phyloP scores from a whole-genome alignment of 768 basidiomycete species.

The Trametes meyenii region DNA sequence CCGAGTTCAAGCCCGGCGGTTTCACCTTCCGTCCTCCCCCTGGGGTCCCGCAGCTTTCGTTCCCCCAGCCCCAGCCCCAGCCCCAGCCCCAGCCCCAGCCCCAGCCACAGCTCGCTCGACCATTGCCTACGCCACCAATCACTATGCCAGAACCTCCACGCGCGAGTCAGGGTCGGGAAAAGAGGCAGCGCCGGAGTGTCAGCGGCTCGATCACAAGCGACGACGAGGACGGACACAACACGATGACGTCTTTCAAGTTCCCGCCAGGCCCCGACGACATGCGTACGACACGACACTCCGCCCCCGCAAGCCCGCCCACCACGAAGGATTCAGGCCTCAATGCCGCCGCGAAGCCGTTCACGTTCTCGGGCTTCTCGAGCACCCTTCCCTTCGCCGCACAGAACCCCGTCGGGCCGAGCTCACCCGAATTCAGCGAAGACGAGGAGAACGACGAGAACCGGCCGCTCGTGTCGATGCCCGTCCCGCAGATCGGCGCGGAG shows the following conservation, averaged over 20 bases:
- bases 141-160: slow-evolving; percentile 32
- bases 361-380: slow-evolving; percentile 63
- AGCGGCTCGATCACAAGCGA: slow-evolving; percentile 36
- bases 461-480: slow-evolving; percentile 18
- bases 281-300: slow-evolving; percentile 41
- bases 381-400: slow-evolving; percentile 13
- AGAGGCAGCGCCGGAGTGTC: slow-evolving; percentile 67
- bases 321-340: slow-evolving; percentile 38
- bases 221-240: slow-evolving; percentile 46
- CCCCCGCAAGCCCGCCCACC: slow-evolving; percentile 41
- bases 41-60: slow-evolving; percentile 62
- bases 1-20: slow-evolving; percentile 76
- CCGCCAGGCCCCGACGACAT: slow-evolving; percentile 53
- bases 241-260: slow-evolving; percentile 77
- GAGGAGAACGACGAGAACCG: slow-evolving; percentile 31
- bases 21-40: slow-evolving; percentile 80
- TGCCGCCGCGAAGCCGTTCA: slow-evolving; percentile 60
- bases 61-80: slow-evolving; percentile 28
- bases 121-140: slow-evolving; percentile 42
- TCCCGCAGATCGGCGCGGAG: slow-evolving; percentile 26
- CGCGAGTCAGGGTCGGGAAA: slow-evolving; percentile 75
- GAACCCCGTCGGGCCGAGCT: slow-evolving; percentile 26
- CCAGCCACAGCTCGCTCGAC: slow-evolving; percentile 33
- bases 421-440: slow-evolving; percentile 29
- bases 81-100: slow-evolving; percentile 20